phyloP scores from a whole-genome alignment of 768 basidiomycete species.

The Boletellus ananas region DNA sequence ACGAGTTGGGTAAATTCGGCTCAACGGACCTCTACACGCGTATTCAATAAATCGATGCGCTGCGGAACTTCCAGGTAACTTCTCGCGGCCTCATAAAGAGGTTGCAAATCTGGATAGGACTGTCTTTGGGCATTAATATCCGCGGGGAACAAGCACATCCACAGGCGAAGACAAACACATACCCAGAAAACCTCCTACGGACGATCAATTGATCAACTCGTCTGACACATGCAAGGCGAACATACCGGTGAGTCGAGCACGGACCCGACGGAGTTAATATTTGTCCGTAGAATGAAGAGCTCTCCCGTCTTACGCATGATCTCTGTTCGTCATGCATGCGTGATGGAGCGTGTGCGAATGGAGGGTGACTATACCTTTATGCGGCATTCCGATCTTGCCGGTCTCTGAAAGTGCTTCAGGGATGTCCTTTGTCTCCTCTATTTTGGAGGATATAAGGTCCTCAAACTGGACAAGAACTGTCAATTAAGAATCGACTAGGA shows the following conservation, averaged over 20 bases:
- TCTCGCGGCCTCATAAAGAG: conserved; percentile 88
- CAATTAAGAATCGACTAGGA: not conserved
- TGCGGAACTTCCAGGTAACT: conserved; percentile 95
- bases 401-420: conserved; percentile 92
- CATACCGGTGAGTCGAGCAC: conserved; percentile 93
- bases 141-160: conserved; percentile 9
- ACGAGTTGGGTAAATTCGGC: conserved; percentile 1
- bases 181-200: conserved; percentile 92
- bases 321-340: conserved; percentile 43
- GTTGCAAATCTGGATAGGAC: conserved; percentile 94
- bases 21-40: conserved; percentile 76
- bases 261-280: conserved; percentile 93
- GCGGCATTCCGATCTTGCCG: conserved; percentile 88
- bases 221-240: conserved; percentile 12
- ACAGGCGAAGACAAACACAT: conserved; percentile 31
- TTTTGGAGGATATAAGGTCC: conserved; percentile 85
- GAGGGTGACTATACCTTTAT: conserved; percentile 52
- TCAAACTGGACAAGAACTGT: conserved; percentile 59
- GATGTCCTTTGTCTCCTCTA: conserved; percentile 95
- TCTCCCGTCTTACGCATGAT: conserved; percentile 98
- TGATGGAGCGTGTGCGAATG: conserved; percentile 3
- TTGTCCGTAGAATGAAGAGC: conserved; percentile 87
- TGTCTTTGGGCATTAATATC: conserved; percentile 32
- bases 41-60: conserved; percentile 87
- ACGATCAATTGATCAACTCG: not conserved